Conservation (phyloP, 345 rosid genomes). For the Pistacia integerrima region DNA sequence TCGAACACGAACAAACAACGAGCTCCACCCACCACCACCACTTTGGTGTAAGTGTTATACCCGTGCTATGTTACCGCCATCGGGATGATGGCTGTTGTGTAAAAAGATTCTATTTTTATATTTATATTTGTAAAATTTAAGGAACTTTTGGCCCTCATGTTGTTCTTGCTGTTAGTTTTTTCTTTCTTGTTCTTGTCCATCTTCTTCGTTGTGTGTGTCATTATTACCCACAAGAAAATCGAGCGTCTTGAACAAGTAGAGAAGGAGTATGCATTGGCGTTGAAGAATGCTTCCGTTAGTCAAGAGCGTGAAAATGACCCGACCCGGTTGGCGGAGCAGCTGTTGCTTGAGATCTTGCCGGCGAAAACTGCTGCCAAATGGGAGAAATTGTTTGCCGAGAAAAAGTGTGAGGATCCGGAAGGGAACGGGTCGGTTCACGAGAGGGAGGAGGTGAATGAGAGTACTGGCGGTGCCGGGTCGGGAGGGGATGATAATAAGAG, state of each 20-base stretch:
- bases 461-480: background rate
- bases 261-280: background rate
- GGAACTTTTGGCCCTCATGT: background rate
- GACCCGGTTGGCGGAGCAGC: constrained; percentile 48
- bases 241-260: constrained; percentile 8
- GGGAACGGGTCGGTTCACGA: constrained; percentile 27
- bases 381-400: constrained; percentile 19
- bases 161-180: background rate
- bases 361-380: constrained; percentile 45
- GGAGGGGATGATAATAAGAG: background rate
- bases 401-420: constrained; percentile 15
- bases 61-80: too few relatives aligned
- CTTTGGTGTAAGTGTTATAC: too few relatives aligned
- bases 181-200: constrained; percentile 15
- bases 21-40: too few relatives aligned
- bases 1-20: too few relatives aligned
- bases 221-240: constrained; percentile 8
- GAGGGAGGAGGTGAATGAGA: background rate
- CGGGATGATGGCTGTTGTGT: too few relatives aligned
- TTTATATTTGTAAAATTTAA: background rate
- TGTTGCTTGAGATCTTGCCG: constrained; percentile 58
- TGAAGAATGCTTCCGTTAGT: constrained; percentile 6
- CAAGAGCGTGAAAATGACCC: constrained; percentile 25
- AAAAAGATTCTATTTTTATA: too few relatives aligned
- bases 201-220: background rate